A percentile compares a stretch with the other conserved stretches of the same genome.
phyloP scores from a whole-genome alignment of 1,284 basidiomycete species.

The Cutaneotrichosporon sp. region DNA sequence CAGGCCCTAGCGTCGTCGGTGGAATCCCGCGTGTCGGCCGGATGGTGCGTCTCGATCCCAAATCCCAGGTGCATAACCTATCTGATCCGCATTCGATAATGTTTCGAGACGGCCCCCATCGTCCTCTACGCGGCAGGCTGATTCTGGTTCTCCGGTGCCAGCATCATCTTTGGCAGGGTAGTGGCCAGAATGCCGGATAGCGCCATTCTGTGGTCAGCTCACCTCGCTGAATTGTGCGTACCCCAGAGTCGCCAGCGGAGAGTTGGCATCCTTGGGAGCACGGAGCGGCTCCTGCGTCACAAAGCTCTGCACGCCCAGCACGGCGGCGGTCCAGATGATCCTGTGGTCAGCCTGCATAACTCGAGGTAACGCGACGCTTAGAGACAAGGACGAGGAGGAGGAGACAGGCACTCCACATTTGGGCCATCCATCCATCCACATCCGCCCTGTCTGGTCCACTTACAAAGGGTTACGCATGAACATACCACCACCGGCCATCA shows the following conservation, averaged over 20 bases:
- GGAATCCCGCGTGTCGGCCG: no score
- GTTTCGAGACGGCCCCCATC: no score
- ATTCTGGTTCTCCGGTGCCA: constrained; percentile 20
- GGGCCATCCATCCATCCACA: no score
- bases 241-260: constrained; percentile 38
- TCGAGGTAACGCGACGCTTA: no score
- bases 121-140: no score
- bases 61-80: not conserved
- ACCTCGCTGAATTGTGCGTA: constrained; percentile 15
- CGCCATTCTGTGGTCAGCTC: constrained; percentile 30
- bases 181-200: constrained; percentile 37
- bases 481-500: constrained; percentile 45
- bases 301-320: constrained; percentile 30
- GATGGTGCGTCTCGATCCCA: not conserved
- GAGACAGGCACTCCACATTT: no score
- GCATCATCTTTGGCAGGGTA: constrained; percentile 36
- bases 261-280: constrained; percentile 30
- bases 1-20: no score
- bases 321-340: constrained; percentile 38
- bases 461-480: constrained; percentile 46
- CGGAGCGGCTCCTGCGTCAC: constrained; percentile 39
- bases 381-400: no score
- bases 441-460: no score
- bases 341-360: constrained; percentile 19
- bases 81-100: no score